Conservation (phyloP, 331 rosid genomes). For the Saraca asoca region DNA sequence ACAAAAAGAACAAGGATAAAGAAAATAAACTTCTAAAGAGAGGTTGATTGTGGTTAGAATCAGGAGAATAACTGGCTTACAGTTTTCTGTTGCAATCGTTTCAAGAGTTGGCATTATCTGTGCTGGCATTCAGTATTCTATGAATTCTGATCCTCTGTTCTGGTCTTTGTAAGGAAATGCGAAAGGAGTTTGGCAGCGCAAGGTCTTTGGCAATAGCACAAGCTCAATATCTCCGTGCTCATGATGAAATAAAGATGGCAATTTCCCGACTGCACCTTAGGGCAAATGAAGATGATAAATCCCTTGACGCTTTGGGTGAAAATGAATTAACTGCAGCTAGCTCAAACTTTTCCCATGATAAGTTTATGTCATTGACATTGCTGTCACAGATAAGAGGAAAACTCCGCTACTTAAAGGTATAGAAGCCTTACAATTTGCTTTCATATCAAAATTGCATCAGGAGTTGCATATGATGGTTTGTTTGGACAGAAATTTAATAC, state of each 20-base stretch:
- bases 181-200: constrained; percentile 90
- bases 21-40: constrained; percentile 1
- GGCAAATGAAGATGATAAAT: constrained; percentile 65
- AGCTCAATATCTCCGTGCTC: constrained; percentile 84
- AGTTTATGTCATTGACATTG: constrained; percentile 68
- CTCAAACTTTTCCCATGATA: constrained; percentile 66
- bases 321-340: constrained; percentile 71
- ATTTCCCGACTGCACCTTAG: constrained; percentile 65
- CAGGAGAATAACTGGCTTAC: constrained; percentile 14
- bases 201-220: constrained; percentile 90
- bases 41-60: constrained; percentile 21
- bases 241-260: constrained; percentile 95
- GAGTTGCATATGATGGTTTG: not conserved
- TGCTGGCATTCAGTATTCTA: constrained; percentile 16
- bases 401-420: constrained; percentile 89
- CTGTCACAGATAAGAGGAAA: constrained; percentile 78
- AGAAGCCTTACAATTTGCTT: constrained; percentile 15
- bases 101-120: constrained; percentile 11
- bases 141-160: constrained; percentile 33
- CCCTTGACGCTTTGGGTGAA: constrained; percentile 70
- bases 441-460: not conserved
- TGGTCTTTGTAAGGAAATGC: constrained; percentile 67
- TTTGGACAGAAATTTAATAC: not conserved
- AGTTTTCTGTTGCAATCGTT: constrained; percentile 6
- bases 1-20: not conserved